Evolutionary conservation across 2,329 filamentous ascomycete species (phyloP).

Genomic region (Sclerotinia sclerotiorum): DNA sequence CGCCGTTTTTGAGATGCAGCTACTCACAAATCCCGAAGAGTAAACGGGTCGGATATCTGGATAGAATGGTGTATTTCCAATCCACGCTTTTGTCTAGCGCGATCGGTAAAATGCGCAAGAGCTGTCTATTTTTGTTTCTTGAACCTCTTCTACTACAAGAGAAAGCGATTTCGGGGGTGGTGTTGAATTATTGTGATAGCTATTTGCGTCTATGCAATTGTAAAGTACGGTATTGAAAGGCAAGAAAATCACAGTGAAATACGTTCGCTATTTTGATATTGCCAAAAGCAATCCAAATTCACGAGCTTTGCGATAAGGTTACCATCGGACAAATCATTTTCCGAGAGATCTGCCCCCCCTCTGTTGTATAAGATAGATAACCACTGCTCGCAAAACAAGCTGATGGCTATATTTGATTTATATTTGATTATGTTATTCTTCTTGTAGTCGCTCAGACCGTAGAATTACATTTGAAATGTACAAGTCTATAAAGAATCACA

Average conservation of each 20-base stretch:
- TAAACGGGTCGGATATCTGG: background rate
- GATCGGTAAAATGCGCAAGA: background rate
- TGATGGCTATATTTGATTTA: background rate
- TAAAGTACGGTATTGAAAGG: background rate
- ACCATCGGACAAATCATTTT: conserved; percentile 6
- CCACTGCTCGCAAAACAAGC: background rate
- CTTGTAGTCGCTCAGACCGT: background rate
- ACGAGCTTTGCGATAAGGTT: background rate
- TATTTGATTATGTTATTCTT: background rate
- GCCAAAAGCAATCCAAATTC: background rate
- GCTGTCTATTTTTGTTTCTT: background rate
- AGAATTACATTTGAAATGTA: conserved; percentile 13
- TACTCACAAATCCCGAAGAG: background rate
- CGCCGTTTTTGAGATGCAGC: background rate
- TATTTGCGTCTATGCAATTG: background rate
- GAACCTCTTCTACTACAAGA: background rate
- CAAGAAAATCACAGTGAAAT: background rate
- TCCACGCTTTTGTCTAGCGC: background rate
- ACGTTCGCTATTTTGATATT: background rate
- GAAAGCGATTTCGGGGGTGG: background rate
- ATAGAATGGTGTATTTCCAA: background rate
- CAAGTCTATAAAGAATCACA: conserved; percentile 1
- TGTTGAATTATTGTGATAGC: background rate
- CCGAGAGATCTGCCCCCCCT: background rate
- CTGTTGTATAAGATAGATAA: background rate